A percentile compares a stretch with the other conserved stretches of the same genome.
Conservation (phyloP, 208 protist genomes). For the Endotrypanum monterogeii region DNA sequence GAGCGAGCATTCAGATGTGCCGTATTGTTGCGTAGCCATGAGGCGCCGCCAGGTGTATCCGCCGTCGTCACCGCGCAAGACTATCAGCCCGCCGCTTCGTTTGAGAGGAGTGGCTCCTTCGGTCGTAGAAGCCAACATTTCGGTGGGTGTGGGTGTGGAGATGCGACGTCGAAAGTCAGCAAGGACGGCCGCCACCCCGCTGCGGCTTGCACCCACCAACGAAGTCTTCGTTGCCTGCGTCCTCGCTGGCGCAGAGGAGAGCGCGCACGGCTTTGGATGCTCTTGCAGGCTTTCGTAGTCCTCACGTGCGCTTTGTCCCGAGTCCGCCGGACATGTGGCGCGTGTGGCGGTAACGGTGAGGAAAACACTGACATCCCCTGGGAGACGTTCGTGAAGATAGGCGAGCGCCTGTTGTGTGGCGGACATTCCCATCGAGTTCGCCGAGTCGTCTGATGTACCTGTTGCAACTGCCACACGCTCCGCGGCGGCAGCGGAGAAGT, state of each 20-base stretch:
- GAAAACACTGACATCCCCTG: conserved; percentile 15
- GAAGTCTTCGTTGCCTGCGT: not conserved
- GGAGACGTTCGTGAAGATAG: conserved; percentile 1
- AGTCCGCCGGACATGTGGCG: not conserved
- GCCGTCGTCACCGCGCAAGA: conserved; percentile 35
- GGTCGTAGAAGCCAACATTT: not conserved
- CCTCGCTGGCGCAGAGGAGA: not conserved
- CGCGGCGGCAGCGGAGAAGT: conserved; percentile 17
- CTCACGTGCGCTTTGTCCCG: not conserved
- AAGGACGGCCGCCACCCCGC: conserved; percentile 11
- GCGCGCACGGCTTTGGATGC: not conserved
- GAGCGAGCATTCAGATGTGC: not conserved
- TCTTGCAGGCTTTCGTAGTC: not conserved
- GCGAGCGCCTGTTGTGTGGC: conserved; percentile 23
- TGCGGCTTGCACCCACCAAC: conserved; percentile 13
- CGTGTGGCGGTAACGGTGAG: conserved; percentile 34
- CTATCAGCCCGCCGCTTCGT: conserved; percentile 26
- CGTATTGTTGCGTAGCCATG: not conserved
- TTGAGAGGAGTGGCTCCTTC: not conserved
- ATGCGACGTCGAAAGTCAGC: conserved; percentile 6
- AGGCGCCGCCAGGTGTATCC: conserved; percentile 21
- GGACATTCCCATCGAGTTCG: not conserved
- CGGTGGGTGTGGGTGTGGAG: not conserved
- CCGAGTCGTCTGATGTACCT: too few species aligned
- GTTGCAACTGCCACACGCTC: not conserved